Evolutionary conservation across 176 grass and related monocot species (phyloP).

Genomic region (Bothriochloa decipiens): DNA sequence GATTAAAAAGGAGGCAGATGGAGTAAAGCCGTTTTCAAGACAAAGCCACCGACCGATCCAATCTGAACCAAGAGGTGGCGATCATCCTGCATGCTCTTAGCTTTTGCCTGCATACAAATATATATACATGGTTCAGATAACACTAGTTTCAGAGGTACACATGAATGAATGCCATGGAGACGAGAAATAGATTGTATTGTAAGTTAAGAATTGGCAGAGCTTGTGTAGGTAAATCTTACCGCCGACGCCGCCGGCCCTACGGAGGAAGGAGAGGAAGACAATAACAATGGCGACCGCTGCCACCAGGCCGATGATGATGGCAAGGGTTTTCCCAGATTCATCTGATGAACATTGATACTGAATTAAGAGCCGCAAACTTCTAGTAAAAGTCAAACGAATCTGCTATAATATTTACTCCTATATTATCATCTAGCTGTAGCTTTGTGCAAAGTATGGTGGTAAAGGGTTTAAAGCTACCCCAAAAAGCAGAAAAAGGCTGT

Average conservation of each 20-base stretch:
- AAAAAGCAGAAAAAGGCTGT: slow-evolving; percentile 33
- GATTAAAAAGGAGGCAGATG: slow-evolving; percentile 46
- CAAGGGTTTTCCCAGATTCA: slow-evolving; percentile 72
- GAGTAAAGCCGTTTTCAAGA: slow-evolving; percentile 47
- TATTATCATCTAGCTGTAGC: not conserved
- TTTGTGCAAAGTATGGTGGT: slow-evolving; percentile 45
- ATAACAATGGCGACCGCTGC: slow-evolving; percentile 63
- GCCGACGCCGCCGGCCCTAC: slow-evolving; percentile 40
- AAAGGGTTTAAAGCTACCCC: slow-evolving; percentile 49
- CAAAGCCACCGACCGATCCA: slow-evolving; percentile 59
- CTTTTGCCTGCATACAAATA: slow-evolving; percentile 68
- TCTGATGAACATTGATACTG: slow-evolving; percentile 24
- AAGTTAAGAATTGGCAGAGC: not conserved
- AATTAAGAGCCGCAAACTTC: not conserved
- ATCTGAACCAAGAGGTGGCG: slow-evolving; percentile 35
- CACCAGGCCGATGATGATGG: slow-evolving; percentile 78
- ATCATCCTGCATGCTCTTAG: slow-evolving; percentile 30
- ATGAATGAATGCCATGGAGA: slow-evolving; percentile 13
- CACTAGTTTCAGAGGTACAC: too few relatives aligned
- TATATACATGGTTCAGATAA: not conserved
- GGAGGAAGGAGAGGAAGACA: slow-evolving; percentile 66
- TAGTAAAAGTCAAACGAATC: not conserved
- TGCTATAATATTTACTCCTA: not conserved
- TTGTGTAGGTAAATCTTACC: slow-evolving; percentile 21
- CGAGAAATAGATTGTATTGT: not conserved